phyloP scores from a whole-genome alignment of 169 alveolate genomes.

The Plasmodium relictum region DNA sequence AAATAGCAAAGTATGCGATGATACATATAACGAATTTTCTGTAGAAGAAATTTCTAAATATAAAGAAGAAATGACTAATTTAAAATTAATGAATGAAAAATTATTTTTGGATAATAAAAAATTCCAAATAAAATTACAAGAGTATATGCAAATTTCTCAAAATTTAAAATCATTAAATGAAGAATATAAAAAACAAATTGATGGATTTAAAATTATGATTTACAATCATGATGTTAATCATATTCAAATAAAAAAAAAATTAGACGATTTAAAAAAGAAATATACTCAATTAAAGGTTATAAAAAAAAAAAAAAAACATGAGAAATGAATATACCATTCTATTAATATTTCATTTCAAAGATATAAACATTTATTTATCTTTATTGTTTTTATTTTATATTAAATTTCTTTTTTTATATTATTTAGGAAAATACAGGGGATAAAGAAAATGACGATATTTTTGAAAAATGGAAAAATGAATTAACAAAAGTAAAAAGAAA shows the following conservation, averaged over 20 bases:
- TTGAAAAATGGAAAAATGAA: constrained; percentile 47
- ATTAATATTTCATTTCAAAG: too few relatives aligned
- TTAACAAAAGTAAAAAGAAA: constrained; percentile 27
- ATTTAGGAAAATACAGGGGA: constrained; percentile 40
- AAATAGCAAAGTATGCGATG: neutral
- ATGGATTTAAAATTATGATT: constrained; percentile 31
- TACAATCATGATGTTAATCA: constrained; percentile 34
- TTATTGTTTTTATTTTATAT: too few relatives aligned
- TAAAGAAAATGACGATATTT: constrained; percentile 26
- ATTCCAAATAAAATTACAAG: constrained; percentile 30
- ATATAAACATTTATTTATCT: neutral
- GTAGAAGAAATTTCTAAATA: neutral
- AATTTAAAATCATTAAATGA: constrained; percentile 15
- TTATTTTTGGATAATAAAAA: constrained; percentile 38
- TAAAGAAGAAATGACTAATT: constrained; percentile 12
- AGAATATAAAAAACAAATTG: constrained; percentile 33
- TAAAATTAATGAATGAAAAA: constrained; percentile 29
- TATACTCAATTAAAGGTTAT: constrained; percentile 50
- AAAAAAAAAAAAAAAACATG: neutral
- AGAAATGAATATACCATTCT: neutral
- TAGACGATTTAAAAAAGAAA: constrained; percentile 39
- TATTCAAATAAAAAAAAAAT: constrained; percentile 15
- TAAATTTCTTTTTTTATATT: neutral
- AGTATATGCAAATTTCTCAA: constrained; percentile 16
- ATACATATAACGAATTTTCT: neutral